Evolutionary conservation across 768 basidiomycete species (phyloP).

Genomic region (Auriscalpium orientale): DNA sequence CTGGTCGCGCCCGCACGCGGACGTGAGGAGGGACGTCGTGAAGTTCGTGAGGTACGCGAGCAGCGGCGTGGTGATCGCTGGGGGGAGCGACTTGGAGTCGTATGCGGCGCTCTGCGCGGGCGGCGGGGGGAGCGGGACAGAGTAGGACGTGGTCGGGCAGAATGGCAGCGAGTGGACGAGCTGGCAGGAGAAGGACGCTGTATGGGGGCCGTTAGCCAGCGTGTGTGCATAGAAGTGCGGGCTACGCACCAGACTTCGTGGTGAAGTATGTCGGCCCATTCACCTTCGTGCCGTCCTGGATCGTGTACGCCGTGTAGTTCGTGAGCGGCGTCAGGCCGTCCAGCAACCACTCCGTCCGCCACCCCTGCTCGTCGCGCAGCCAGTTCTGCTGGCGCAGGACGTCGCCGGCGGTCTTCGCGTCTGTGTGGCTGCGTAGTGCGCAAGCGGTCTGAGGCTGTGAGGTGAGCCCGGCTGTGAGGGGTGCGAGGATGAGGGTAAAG

Average conservation of each 20-base stretch:
- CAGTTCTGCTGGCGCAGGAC: conserved; percentile 43
- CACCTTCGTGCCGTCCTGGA: conserved; percentile 49
- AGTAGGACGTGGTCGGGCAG: conserved; percentile 65
- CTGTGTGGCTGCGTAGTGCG: conserved; percentile 35
- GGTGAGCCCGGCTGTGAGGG: conserved; percentile 35
- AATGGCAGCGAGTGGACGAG: conserved; percentile 65
- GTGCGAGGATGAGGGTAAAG: conserved; percentile 48
- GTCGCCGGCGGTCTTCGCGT: conserved; percentile 7
- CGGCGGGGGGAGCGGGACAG: conserved; percentile 56
- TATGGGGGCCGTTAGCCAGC: conserved; percentile 16
- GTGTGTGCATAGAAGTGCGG: background rate
- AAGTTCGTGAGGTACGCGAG: conserved; percentile 63
- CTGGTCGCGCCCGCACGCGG: conserved; percentile 70
- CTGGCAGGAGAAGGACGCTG: conserved; percentile 62
- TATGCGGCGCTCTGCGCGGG: conserved; percentile 36
- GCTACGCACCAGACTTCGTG: conserved; percentile 58
- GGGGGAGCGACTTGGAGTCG: conserved; percentile 44
- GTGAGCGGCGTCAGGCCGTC: conserved; percentile 51
- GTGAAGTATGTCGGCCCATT: conserved; percentile 62
- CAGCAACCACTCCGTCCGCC: conserved; percentile 63
- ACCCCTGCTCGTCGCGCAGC: conserved; percentile 50
- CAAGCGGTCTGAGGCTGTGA: conserved; percentile 52
- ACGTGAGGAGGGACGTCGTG: conserved; percentile 60
- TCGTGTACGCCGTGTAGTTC: conserved; percentile 73
- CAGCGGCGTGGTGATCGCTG: conserved; percentile 40